Evolutionary conservation across 2,329 filamentous ascomycete species (phyloP).

Genomic region (Teratosphaeria destructans): DNA sequence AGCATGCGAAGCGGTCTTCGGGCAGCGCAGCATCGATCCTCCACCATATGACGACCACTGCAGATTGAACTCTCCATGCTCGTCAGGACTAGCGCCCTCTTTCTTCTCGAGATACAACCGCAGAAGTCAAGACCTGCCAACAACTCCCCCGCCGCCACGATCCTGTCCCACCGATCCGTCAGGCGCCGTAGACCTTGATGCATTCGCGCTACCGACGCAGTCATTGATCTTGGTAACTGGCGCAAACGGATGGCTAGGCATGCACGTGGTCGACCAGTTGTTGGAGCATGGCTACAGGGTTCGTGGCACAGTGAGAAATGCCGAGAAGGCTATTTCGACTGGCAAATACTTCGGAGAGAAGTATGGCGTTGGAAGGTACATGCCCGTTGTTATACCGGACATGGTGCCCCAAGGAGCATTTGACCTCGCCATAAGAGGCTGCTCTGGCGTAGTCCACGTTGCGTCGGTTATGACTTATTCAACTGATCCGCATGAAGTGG

Average conservation of each 20-base stretch:
- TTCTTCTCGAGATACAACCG: not conserved
- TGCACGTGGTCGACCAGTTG: conserved; percentile 20
- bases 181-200: not conserved
- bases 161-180: not conserved
- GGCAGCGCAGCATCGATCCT: conserved; percentile 7
- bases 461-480: conserved; percentile 33
- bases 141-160: not conserved
- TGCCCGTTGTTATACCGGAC: conserved; percentile 30
- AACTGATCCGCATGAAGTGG: conserved; percentile 32
- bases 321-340: conserved; percentile 17
- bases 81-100: not conserved
- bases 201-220: conserved; percentile 7
- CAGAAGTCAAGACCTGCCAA: not conserved
- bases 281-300: conserved; percentile 20
- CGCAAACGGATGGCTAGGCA: conserved; percentile 18
- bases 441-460: conserved; percentile 36
- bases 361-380: conserved; percentile 25
- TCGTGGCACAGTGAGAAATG: conserved; percentile 17
- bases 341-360: conserved; percentile 16
- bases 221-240: conserved; percentile 19
- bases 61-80: not conserved
- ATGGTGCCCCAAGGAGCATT: conserved; percentile 29
- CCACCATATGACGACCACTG: conserved; percentile 6
- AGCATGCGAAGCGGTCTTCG: conserved; percentile 6
- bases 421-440: conserved; percentile 30